phyloP scores from a whole-genome alignment of 169 alveolate species.

The Plasmodium relictum region DNA sequence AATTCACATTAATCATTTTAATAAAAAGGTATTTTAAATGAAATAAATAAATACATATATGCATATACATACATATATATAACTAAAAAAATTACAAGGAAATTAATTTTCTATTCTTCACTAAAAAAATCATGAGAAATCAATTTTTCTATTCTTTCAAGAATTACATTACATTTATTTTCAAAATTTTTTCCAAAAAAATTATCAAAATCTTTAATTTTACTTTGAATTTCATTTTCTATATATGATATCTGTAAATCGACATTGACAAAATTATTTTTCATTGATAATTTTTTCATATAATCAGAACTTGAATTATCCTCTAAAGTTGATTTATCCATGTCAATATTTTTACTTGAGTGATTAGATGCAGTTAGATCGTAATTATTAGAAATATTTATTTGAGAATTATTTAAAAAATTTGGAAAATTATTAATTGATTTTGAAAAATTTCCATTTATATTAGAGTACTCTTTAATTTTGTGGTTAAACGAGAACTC shows the following conservation, averaged over 20 bases:
- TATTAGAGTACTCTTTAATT: constrained; percentile 3
- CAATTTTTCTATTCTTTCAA: constrained; percentile 60
- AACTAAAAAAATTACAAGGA: background rate
- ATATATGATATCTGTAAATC: constrained; percentile 72
- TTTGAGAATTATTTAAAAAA: constrained; percentile 7
- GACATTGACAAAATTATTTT: constrained; percentile 51
- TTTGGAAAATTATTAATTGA: constrained; percentile 30
- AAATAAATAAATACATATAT: background rate
- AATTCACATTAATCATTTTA: background rate
- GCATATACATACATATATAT: background rate
- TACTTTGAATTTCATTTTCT: constrained; percentile 74
- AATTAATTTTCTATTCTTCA: constrained; percentile 5
- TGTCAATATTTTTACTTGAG: constrained; percentile 19
- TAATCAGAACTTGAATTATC: constrained; percentile 27
- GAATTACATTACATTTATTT: constrained; percentile 52
- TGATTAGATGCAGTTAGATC: constrained; percentile 26
- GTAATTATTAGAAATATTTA: constrained; percentile 18
- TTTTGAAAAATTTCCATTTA: constrained; percentile 16
- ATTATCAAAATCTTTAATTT: constrained; percentile 53
- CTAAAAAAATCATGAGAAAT: constrained; percentile 49
- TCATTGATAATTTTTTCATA: constrained; percentile 40
- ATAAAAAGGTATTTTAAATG: no score
- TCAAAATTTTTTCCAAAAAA: constrained; percentile 35
- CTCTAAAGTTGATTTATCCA: constrained; percentile 6
- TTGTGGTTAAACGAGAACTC: constrained; percentile 26